Conservation (phyloP, 768 basidiomycete species). For the Ramaria rubella region DNA sequence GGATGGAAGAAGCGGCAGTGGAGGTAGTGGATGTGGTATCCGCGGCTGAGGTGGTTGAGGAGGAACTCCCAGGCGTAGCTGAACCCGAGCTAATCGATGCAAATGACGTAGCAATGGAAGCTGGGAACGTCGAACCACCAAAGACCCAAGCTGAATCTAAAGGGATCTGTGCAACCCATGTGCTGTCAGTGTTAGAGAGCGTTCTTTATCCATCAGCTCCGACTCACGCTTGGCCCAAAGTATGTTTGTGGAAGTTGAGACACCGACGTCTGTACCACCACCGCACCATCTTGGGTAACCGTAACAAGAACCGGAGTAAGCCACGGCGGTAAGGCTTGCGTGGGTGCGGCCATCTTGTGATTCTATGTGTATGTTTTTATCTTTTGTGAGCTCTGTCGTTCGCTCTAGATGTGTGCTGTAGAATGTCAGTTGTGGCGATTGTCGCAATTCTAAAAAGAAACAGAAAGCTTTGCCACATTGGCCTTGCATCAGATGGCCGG, state of each 20-base stretch:
- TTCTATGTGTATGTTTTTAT: neutral
- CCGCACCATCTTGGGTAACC: constrained; percentile 31
- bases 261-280: constrained; percentile 35
- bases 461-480: neutral
- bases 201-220: neutral
- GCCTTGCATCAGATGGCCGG: no score
- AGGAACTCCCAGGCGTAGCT: constrained; percentile 19
- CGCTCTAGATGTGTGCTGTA: constrained; percentile 7
- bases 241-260: constrained; percentile 70
- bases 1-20: constrained; percentile 27
- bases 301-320: constrained; percentile 53
- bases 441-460: neutral
- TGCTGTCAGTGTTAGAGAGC: neutral
- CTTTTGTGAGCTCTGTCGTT: constrained; percentile 3
- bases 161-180: constrained; percentile 50
- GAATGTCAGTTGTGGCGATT: constrained; percentile 9
- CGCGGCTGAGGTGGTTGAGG: constrained; percentile 18
- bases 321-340: constrained; percentile 71
- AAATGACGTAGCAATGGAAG: constrained; percentile 27
- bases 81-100: no score
- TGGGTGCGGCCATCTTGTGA: constrained; percentile 27
- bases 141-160: constrained; percentile 63
- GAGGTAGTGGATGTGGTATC: constrained; percentile 27
- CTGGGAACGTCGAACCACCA: constrained; percentile 68
- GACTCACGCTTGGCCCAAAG: constrained; percentile 74